A percentile compares a stretch with the other conserved stretches of the same genome.
These are phyloP conservation scores for Ministeria vibrans DNA, from an alignment of 78 protist species.

Conservation along the genomic window DNA sequence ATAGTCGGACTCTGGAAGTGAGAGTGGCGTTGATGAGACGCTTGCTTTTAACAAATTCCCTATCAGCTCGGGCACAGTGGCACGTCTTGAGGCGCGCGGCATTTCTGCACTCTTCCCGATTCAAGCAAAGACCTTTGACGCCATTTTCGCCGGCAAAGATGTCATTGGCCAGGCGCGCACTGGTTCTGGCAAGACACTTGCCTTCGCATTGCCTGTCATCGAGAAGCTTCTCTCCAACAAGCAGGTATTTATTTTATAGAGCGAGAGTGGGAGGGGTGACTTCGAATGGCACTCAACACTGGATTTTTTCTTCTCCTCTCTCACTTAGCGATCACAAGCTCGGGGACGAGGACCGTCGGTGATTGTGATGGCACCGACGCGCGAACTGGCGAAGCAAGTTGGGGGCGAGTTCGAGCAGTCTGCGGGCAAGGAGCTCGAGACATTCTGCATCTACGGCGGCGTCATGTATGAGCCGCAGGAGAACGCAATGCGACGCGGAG, in stretches of 20 bases:
- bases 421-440: not conserved
- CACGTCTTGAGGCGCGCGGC: not conserved
- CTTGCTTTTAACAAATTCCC: no score
- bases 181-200: slow-evolving; percentile 70
- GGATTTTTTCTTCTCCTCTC: no score
- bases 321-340: not conserved
- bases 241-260: no score
- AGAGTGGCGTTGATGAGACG: no score
- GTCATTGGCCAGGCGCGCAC: slow-evolving; percentile 52
- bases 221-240: no score
- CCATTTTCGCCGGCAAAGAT: slow-evolving; percentile 44
- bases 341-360: not conserved
- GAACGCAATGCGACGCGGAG: slow-evolving; percentile 16
- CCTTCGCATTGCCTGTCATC: slow-evolving; percentile 46
- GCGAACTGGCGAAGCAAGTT: slow-evolving; percentile 69
- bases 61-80: no score
- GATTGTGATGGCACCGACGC: slow-evolving; percentile 59
- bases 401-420: not conserved
- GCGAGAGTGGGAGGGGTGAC: no score
- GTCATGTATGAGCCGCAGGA: slow-evolving; percentile 16
- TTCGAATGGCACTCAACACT: no score
- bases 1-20: not conserved
- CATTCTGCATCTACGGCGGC: slow-evolving; percentile 51
- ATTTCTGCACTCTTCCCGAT: slow-evolving; percentile 38
- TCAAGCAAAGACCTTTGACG: slow-evolving; percentile 32